These are phyloP conservation scores for Phytophthora colocasiae DNA, from an alignment of 352 stramenopile genomes.

Conservation along the genomic window DNA sequence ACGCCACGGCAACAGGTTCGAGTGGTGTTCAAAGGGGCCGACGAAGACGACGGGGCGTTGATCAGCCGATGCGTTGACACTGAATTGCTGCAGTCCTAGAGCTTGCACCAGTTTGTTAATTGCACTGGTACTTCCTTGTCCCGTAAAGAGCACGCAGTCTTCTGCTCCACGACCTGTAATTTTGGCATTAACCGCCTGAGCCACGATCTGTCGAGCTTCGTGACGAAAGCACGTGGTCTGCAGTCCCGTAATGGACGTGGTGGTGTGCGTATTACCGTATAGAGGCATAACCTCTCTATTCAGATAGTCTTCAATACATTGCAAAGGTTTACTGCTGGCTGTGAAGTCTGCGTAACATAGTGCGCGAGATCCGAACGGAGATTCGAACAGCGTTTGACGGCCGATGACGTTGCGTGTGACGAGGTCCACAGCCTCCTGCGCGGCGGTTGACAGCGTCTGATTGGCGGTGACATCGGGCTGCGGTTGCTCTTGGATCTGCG, in stretches of 20 bases:
- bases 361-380: conserved; percentile 74
- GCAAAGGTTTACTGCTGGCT: conserved; percentile 89
- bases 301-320: conserved; percentile 93
- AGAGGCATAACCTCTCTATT: conserved; percentile 88
- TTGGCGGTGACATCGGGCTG: neutral
- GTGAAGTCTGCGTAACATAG: conserved; percentile 97
- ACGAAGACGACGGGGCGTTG: conserved; percentile 89
- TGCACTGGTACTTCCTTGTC: conserved; percentile 86
- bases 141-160: conserved; percentile 97
- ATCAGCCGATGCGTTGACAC: neutral
- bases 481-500: conserved; percentile 39
- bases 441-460: conserved; percentile 16
- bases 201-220: conserved; percentile 95
- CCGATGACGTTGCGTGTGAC: conserved; percentile 62
- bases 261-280: conserved; percentile 98
- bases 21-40: conserved; percentile 98
- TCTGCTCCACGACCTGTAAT: conserved; percentile 88
- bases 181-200: conserved; percentile 91
- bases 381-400: conserved; percentile 52
- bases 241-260: conserved; percentile 75
- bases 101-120: conserved; percentile 81
- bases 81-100: conserved; percentile 60
- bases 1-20: conserved; percentile 97
- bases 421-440: conserved; percentile 39
- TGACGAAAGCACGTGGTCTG: conserved; percentile 95